phyloP scores from a whole-genome alignment of 257 asterid species.

The Craterostigma plantagineum region DNA sequence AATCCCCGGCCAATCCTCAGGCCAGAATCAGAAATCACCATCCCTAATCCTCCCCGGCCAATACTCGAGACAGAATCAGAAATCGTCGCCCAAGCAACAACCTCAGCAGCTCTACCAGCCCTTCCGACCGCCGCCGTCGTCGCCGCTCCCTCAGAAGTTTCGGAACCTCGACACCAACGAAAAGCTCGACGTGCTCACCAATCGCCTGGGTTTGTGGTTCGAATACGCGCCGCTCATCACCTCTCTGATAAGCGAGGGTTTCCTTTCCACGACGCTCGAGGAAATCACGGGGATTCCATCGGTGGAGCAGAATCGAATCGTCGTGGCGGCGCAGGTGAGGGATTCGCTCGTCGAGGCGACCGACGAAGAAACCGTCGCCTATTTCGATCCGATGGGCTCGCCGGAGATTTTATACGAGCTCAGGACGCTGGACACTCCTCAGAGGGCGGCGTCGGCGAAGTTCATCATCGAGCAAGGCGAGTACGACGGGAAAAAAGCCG shows the following conservation, averaged over 20 bases:
- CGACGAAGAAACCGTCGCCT: conserved; percentile 32
- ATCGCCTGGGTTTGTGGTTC: conserved; percentile 60
- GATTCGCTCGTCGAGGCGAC: conserved; percentile 33
- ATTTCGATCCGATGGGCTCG: conserved; percentile 28
- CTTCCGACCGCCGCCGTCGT: conserved; percentile 58
- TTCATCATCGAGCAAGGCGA: conserved; percentile 20
- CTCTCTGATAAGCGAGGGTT: conserved; percentile 45
- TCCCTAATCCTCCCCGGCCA: conserved; percentile 11
- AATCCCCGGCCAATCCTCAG: conserved; percentile 14
- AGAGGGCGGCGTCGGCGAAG: conserved; percentile 44
- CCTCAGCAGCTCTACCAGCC: conserved; percentile 59
- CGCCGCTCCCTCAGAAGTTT: conserved; percentile 46
- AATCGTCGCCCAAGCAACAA: conserved; percentile 1
- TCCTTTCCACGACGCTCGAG: conserved; percentile 41
- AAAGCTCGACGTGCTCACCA: conserved; percentile 42
- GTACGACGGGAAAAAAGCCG: conserved; percentile 30
- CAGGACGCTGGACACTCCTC: conserved; percentile 33
- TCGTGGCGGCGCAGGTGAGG: conserved; percentile 72
- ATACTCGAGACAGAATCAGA: conserved; percentile 6
- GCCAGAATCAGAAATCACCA: no score
- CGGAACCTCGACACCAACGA: conserved; percentile 40
- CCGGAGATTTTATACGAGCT: conserved; percentile 56
- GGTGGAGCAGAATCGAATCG: conserved; percentile 46
- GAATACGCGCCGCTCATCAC: conserved; percentile 64
- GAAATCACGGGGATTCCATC: conserved; percentile 80